Percentiles rank a stretch among this genome's conserved stretches.
These are phyloP conservation scores for Trichoderma oligosporum DNA, from an alignment of 2,329 filamentous ascomycete genomes.

Conservation along the genomic window DNA sequence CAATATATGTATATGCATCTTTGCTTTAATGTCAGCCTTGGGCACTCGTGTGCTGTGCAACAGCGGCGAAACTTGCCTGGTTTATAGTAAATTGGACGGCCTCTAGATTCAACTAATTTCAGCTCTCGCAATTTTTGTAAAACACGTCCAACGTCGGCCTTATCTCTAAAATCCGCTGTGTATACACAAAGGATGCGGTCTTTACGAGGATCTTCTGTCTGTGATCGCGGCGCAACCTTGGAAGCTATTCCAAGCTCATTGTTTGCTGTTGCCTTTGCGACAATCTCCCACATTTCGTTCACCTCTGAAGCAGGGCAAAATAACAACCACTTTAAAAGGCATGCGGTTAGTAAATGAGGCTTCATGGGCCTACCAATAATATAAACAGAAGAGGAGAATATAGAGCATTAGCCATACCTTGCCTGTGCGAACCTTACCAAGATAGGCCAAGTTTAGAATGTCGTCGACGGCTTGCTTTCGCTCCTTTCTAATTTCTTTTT, in stretches of 20 bases:
- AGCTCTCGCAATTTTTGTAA: conserved; percentile 59
- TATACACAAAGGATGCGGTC: conserved; percentile 71
- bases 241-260: conserved; percentile 68
- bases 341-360: neutral
- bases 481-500: conserved; percentile 48
- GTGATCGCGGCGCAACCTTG: conserved; percentile 62
- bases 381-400: neutral
- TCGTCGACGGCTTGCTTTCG: conserved; percentile 48
- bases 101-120: conserved; percentile 50
- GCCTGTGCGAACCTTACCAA: conserved; percentile 56
- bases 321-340: conserved; percentile 66
- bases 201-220: conserved; percentile 37
- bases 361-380: neutral
- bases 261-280: conserved; percentile 64
- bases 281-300: conserved; percentile 59
- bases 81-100: conserved; percentile 70
- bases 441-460: conserved; percentile 59
- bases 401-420: conserved; percentile 50
- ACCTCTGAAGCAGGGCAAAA: conserved; percentile 56
- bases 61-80: conserved; percentile 48
- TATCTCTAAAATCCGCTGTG: conserved; percentile 69
- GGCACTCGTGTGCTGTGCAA: neutral
- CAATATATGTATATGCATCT: conserved; percentile 68
- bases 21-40: neutral
- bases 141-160: conserved; percentile 64